phyloP scores from a whole-genome alignment of 2,329 filamentous ascomycete genomes.

The Diaporthe ampelina region DNA sequence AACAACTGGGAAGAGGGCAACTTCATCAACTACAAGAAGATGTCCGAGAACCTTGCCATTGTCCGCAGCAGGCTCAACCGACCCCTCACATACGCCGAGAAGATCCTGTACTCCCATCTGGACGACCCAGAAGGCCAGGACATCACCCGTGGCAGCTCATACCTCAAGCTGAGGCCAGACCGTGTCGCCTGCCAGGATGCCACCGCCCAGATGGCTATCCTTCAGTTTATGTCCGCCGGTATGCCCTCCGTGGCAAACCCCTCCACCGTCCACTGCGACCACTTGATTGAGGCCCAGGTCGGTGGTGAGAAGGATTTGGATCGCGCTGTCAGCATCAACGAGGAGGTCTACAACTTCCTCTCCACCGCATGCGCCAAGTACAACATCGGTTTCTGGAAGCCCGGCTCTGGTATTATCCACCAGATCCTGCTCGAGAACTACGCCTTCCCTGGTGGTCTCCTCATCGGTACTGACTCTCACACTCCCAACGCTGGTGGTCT shows the following conservation, averaged over 20 bases:
- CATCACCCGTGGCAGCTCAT: slow-evolving; percentile 94
- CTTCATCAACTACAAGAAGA: slow-evolving; percentile 99
- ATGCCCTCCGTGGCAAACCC: slow-evolving; percentile 97
- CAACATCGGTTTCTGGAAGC: slow-evolving; percentile 99
- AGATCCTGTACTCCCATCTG: slow-evolving; percentile 98
- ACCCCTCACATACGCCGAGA: slow-evolving; percentile 95
- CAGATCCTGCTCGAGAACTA: slow-evolving; percentile 99
- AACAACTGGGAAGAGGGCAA: slow-evolving; percentile 96
- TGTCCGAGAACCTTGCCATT: slow-evolving; percentile 95
- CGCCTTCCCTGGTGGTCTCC: slow-evolving; percentile 96
- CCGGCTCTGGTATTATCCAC: slow-evolving; percentile 99
- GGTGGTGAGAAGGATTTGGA: slow-evolving; percentile 95
- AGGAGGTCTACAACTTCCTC: slow-evolving; percentile 99
- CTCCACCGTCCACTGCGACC: slow-evolving; percentile 97
- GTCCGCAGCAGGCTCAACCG: slow-evolving; percentile 92
- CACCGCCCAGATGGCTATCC: slow-evolving; percentile 98
- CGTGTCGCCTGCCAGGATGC: slow-evolving; percentile 99
- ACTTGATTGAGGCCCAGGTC: slow-evolving; percentile 97
- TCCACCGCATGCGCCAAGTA: slow-evolving; percentile 96
- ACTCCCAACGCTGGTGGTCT: slow-evolving; percentile 98
- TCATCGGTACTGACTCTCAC: slow-evolving; percentile 98
- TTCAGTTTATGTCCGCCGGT: slow-evolving; percentile 99
- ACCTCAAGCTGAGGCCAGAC: slow-evolving; percentile 96
- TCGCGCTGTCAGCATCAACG: slow-evolving; percentile 93
- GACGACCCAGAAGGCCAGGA: slow-evolving; percentile 97